Percentiles rank a stretch among this genome's conserved stretches.
phyloP scores from a whole-genome alignment of 495 filamentous ascomycete genomes.

The Tuber melanosporum region DNA sequence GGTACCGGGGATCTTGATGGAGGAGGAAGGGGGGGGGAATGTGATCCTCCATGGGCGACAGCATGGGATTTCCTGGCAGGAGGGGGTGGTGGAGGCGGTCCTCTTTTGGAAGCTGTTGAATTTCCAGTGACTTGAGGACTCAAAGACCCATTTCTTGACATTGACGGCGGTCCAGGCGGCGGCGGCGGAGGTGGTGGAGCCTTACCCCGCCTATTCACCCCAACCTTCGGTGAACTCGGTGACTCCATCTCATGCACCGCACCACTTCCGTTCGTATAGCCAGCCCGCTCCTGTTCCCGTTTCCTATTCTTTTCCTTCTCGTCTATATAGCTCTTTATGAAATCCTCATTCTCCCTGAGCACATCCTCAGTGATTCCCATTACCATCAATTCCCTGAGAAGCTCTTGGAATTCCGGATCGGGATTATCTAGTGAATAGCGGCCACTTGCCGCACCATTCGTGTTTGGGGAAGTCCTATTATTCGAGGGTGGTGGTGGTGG shows the following conservation, averaged over 20 bases:
- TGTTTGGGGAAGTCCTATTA: constrained; percentile 30
- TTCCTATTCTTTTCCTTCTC: constrained; percentile 49
- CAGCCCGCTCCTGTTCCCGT: constrained; percentile 83
- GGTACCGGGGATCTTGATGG: constrained; percentile 20
- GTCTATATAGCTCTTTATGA: constrained; percentile 85
- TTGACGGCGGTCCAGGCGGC: constrained; percentile 46
- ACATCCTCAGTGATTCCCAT: constrained; percentile 93
- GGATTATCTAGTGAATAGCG: constrained; percentile 68
- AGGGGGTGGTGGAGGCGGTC: constrained; percentile 76
- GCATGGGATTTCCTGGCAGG: constrained; percentile 61
- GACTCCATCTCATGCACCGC: constrained; percentile 17
- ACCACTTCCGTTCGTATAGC: constrained; percentile 68
- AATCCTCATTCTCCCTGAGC: constrained; percentile 81
- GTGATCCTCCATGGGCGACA: constrained; percentile 26
- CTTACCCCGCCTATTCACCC: constrained; percentile 49
- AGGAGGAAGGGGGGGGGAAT: constrained; percentile 25
- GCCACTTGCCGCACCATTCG: constrained; percentile 44
- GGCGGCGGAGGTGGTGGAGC: constrained; percentile 56
- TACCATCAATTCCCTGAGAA: constrained; percentile 66
- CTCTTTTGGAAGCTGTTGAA: constrained; percentile 57
- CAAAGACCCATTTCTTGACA: constrained; percentile 44
- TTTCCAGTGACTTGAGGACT: constrained; percentile 64
- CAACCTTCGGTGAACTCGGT: constrained; percentile 22
- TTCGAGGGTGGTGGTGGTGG: constrained; percentile 36
- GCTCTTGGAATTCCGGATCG: constrained; percentile 76